These are phyloP conservation scores for Cicer bijugum DNA, from an alignment of 306 rosid species.

Conservation along the genomic window DNA sequence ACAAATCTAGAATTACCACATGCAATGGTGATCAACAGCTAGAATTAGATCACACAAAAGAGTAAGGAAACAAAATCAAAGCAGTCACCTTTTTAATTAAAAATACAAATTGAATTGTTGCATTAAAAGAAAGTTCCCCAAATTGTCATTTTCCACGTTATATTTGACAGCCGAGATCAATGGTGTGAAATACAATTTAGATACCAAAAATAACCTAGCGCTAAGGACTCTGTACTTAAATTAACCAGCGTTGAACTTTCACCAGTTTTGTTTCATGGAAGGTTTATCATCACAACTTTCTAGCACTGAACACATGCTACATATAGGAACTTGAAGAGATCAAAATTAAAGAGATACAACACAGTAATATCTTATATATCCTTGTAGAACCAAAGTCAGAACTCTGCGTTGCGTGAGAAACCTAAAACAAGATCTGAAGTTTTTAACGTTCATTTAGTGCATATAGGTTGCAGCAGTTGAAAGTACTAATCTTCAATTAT, in stretches of 20 bases:
- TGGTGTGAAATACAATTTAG: background rate
- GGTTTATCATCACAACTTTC: slow-evolving; percentile 31
- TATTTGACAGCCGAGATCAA: slow-evolving; percentile 38
- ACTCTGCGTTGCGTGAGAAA: slow-evolving; percentile 27
- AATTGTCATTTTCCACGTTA: slow-evolving; percentile 16
- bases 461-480: slow-evolving; percentile 35
- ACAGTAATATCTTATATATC: background rate
- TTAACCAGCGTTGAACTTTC: slow-evolving; percentile 21
- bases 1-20: slow-evolving; percentile 31
- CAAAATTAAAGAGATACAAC: slow-evolving; percentile 9
- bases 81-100: slow-evolving; percentile 11
- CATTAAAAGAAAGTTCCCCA: slow-evolving; percentile 10
- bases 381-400: slow-evolving; percentile 19
- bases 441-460: background rate
- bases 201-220: background rate
- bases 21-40: slow-evolving; percentile 21
- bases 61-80: slow-evolving; percentile 25
- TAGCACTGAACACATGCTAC: slow-evolving; percentile 9
- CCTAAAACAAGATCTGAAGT: slow-evolving; percentile 22
- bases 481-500: slow-evolving; percentile 28
- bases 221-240: background rate
- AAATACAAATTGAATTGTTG: slow-evolving; percentile 27
- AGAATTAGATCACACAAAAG: slow-evolving; percentile 22
- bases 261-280: slow-evolving; percentile 19
- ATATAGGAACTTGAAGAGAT: slow-evolving; percentile 8